These are phyloP conservation scores for Populus tomentosa DNA, from an alignment of 441 rosid species.

Conservation along the genomic window DNA sequence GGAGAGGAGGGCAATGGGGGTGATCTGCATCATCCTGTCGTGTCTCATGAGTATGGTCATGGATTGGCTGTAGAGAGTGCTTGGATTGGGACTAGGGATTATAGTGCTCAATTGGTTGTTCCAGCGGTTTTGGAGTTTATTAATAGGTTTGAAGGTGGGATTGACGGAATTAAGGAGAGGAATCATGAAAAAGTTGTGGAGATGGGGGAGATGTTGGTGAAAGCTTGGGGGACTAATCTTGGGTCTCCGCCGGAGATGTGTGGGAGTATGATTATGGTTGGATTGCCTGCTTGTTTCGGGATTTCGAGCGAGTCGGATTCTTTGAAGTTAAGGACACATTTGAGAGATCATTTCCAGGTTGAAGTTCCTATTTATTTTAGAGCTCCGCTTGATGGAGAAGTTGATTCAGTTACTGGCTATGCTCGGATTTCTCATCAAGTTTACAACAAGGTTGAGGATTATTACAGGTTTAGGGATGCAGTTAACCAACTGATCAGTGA, in stretches of 20 bases:
- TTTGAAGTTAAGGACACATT: constrained; percentile 48
- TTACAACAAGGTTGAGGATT: constrained; percentile 73
- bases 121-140: constrained; percentile 67
- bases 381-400: constrained; percentile 48
- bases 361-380: constrained; percentile 72
- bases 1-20: not conserved
- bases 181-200: constrained; percentile 70
- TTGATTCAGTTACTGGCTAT: constrained; percentile 50
- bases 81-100: constrained; percentile 96
- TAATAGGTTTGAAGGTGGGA: constrained; percentile 71
- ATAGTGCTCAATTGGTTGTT: constrained; percentile 77
- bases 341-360: constrained; percentile 61
- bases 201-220: constrained; percentile 78
- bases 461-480: constrained; percentile 63
- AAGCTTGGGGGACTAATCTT: constrained; percentile 87
- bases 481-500: constrained; percentile 45
- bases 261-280: constrained; percentile 86
- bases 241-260: constrained; percentile 86
- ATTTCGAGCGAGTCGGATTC: constrained; percentile 52
- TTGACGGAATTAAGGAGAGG: constrained; percentile 74
- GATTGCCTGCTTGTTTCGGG: constrained; percentile 62
- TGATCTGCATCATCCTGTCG: constrained; percentile 89
- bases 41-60: constrained; percentile 84
- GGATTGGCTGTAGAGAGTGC: constrained; percentile 84
- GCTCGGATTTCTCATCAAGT: constrained; percentile 83